These are phyloP conservation scores for Phlebiopsis flavidoalba DNA, from an alignment of 768 basidiomycete species.

Conservation along the genomic window DNA sequence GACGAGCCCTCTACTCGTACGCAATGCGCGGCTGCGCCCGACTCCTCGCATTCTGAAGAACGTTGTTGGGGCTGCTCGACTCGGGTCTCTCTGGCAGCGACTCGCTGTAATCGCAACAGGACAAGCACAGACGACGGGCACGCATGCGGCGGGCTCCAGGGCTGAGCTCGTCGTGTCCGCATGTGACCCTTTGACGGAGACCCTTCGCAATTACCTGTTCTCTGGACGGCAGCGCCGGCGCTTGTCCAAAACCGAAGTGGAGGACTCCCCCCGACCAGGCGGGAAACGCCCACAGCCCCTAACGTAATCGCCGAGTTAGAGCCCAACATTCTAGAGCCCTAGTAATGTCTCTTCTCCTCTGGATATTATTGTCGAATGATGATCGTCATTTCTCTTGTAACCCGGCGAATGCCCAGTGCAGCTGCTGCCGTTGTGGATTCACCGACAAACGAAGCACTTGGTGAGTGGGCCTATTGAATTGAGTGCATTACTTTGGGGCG, in stretches of 20 bases:
- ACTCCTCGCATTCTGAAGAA: background rate
- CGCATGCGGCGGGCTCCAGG: conserved; percentile 16
- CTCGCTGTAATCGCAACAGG: background rate
- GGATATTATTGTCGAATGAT: background rate
- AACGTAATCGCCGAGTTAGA: background rate
- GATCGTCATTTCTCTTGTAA: background rate
- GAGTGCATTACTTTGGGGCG: background rate
- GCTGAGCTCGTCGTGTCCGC: background rate
- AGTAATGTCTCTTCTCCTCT: background rate
- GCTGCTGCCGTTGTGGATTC: background rate
- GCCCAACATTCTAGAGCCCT: background rate
- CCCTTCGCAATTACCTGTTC: background rate
- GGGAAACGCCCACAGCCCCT: background rate
- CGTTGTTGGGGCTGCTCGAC: background rate
- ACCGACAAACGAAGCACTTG: background rate
- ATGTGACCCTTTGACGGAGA: background rate
- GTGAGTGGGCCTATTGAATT: background rate
- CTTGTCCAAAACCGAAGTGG: background rate
- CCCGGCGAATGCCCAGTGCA: background rate
- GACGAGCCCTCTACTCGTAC: background rate
- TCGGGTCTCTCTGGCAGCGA: background rate
- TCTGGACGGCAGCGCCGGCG: conserved; percentile 4
- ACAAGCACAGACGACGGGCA: conserved; percentile 5
- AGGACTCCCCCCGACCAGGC: background rate
- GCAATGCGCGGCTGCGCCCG: background rate